Base-by-base conservation (phyloP, 169 alveolate species). In the Plasmodium billcollinsi region DNA sequence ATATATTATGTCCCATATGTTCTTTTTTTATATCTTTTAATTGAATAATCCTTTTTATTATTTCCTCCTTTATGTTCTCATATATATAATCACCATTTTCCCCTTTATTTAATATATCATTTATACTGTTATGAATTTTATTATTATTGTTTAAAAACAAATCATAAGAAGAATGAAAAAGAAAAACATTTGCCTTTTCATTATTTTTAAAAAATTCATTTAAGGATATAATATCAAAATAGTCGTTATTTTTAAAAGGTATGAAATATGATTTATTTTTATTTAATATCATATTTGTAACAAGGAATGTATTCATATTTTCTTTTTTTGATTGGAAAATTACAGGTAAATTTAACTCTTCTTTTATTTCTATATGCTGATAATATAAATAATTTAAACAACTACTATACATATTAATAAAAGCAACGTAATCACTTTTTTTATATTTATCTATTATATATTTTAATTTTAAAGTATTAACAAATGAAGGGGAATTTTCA, bases 381-480 rank as follows among this genome's bases (percentile, higher is more conserved):
- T 70, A 76, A 62, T 63, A 66, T 14, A 66, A 2, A 26, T 76
- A 54, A 14, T 59, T 50, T 20, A 76, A 47, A 14, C 12, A 76
- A 39, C 56, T 65, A 29, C 43, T 20, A 15, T 29, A 76, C 78
- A 76, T 12, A 76, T 76, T 62, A 47, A 65, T 14, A 47, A 63
- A 47, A 15, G 89, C 89, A 12, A 63, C 58, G 21, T 20, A 11
- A 18, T 65, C 14, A 49, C 56, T 29, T 7, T 45, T 45, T 76
- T 76, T 76, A 65, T 76, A 54, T 65, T 76, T 76, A 29, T 76
- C 62, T 12, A 76, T 47, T 21, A 65, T 47, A 65, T 47, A 76
- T 70, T 54, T 76, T 24, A 76, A 65, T 70, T 70, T 62, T 21
- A 76, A 54, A 11, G 89, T 12, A 33, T 76, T 76, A 20, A 76